Evolutionary conservation across 1,284 basidiomycete species (phyloP), one percentile per base, ranked within the genome.

Genomic region (Ustilago shanxiensis): DNA sequence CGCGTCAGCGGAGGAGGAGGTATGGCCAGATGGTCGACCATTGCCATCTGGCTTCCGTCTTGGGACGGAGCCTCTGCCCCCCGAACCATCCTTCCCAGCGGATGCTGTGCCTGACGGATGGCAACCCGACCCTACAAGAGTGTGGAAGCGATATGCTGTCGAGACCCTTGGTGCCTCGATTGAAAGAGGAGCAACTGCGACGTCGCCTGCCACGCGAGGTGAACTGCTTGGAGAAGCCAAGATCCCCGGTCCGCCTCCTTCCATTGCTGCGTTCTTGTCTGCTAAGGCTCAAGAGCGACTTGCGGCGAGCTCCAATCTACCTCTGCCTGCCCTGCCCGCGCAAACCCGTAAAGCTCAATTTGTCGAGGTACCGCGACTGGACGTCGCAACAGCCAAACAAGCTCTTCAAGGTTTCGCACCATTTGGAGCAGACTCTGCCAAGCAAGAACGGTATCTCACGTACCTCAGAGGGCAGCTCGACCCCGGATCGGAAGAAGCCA

Each of bases 251-350:
- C 90, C 90, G 41, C 89, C 91, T 1, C 91, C 90, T 0, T 96
- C 94, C 0, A 90, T 99, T 3, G 95, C 95, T 82, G 95, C 98
- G 54, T 98, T 92, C 86, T 91, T 98, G 83, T 95, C 95, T 0
- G 90, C 92, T 73, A 95, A 95, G 84, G 94, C 95, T 79, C 90
- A 90, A 58, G 94, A 96, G 68, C 91, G 95, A 2, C 89, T 98
- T 3, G 91, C 93, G 68, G 89, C 89, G 11, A 89, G 92, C 28
- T 88, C 91, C 14, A 86, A 41, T 16, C 88, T 29, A 76, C 70
- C 24, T 33, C 49, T 39, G 10, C 70, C 51, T n/a, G 45, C 59
- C 6, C 24, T 14, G 35, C 76, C 85, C 13, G 1, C 65, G 80
- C 16, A 76, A 79, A 2, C 69, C 82, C 2, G n/a, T 37, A 3